A percentile compares a stretch with the other conserved stretches of the same genome.
Evolutionary conservation across 106 monocot species (phyloP).

Genomic region (Dioscorea zingiberensis): DNA sequence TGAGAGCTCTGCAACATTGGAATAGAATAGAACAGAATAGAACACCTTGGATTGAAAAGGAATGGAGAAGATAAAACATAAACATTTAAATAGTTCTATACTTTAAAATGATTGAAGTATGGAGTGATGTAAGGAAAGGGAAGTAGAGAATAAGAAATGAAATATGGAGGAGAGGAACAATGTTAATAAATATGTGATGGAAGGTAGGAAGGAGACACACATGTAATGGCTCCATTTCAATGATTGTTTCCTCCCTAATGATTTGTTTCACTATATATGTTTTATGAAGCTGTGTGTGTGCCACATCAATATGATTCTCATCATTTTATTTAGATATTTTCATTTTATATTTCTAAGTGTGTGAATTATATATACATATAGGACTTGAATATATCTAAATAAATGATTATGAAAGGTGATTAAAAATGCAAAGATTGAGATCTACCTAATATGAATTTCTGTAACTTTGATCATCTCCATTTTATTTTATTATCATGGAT

Average conservation of each 20-base stretch:
- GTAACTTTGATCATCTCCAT: background rate
- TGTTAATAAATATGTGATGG: background rate
- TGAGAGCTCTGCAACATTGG: no score
- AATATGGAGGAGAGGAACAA: background rate
- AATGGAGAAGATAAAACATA: background rate
- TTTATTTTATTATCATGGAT: background rate
- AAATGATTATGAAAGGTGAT: no score
- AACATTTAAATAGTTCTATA: background rate
- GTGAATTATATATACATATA: no score
- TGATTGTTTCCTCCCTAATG: background rate
- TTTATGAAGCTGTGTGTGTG: background rate
- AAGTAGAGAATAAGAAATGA: no score
- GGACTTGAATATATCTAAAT: background rate
- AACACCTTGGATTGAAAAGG: no score
- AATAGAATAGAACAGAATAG: no score
- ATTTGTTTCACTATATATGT: no score
- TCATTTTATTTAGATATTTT: background rate
- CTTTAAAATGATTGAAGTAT: background rate
- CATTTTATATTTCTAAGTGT: no score
- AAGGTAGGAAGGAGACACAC: slow-evolving; percentile 10
- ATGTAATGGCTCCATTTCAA: background rate
- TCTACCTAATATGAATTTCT: background rate
- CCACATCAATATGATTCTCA: background rate
- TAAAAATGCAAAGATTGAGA: background rate
- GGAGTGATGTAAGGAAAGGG: background rate